phyloP scores from a whole-genome alignment of 495 filamentous ascomycete species.

The Aspergillus bertholletiae region DNA sequence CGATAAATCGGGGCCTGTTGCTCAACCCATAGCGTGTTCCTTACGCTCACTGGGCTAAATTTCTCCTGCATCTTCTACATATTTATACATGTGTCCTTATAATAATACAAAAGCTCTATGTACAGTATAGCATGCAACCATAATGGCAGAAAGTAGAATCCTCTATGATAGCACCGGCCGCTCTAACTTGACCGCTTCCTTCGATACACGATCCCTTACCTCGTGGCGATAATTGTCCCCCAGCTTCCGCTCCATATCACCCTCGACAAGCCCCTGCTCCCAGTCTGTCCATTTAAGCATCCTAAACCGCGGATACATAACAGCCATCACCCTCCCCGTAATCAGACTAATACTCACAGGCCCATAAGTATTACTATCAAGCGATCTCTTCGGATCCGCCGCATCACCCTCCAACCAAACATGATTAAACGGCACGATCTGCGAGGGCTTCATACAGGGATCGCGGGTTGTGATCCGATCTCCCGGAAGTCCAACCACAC shows the following conservation, averaged over 20 bases:
- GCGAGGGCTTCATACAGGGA: constrained; percentile 54
- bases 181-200: constrained; percentile 39
- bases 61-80: neutral
- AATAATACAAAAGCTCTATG: neutral
- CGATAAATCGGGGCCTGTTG: neutral
- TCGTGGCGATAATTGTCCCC: constrained; percentile 37
- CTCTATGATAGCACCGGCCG: constrained; percentile 24
- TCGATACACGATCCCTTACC: constrained; percentile 37
- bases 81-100: neutral
- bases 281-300: constrained; percentile 40
- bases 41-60: neutral
- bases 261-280: constrained; percentile 29
- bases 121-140: neutral
- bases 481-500: constrained; percentile 66
- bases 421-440: constrained; percentile 65
- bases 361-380: constrained; percentile 76
- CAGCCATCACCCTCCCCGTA: constrained; percentile 57
- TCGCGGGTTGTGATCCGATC: constrained; percentile 60
- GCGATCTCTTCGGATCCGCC: constrained; percentile 46
- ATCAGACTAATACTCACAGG: constrained; percentile 61
- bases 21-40: neutral
- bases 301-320: constrained; percentile 58
- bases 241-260: constrained; percentile 13
- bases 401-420: constrained; percentile 79
- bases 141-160: neutral